These are phyloP conservation scores for Trichodelitschia bisporula DNA, from an alignment of 495 filamentous ascomycete species.

Conservation along the genomic window DNA sequence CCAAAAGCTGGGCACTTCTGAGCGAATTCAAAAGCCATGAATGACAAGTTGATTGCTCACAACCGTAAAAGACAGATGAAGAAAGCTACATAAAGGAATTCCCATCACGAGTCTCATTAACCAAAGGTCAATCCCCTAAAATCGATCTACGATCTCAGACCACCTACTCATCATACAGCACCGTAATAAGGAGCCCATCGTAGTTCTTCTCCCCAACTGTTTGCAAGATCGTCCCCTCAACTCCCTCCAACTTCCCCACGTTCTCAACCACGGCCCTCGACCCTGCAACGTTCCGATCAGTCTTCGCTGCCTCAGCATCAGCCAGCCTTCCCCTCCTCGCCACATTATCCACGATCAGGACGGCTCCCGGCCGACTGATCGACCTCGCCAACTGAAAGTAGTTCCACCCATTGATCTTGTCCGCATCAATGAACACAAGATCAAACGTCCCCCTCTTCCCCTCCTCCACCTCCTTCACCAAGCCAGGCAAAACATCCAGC, in stretches of 20 bases:
- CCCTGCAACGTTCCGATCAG: slow-evolving; percentile 7
- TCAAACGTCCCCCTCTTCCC: slow-evolving; percentile 12
- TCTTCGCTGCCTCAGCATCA: slow-evolving; percentile 4
- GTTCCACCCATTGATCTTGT: slow-evolving; percentile 17
- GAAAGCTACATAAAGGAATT: too few relatives aligned
- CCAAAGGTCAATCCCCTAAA: too few relatives aligned
- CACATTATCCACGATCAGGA: slow-evolving; percentile 17
- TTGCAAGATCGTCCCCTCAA: slow-evolving; percentile 25
- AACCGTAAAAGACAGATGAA: too few relatives aligned
- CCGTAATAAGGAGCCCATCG: slow-evolving; percentile 23
- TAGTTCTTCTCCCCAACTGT: slow-evolving; percentile 26
- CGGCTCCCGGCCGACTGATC: slow-evolving; percentile 7
- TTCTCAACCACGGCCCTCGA: slow-evolving; percentile 17
- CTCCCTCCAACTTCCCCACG: slow-evolving; percentile 19
- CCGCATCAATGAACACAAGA: slow-evolving; percentile 17
- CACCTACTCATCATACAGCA: too few relatives aligned
- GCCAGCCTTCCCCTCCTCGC: slow-evolving; percentile 13
- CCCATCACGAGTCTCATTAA: too few relatives aligned
- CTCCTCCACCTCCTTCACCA: slow-evolving; percentile 11
- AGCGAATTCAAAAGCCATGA: too few relatives aligned
- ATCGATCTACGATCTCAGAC: too few relatives aligned
- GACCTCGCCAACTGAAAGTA: slow-evolving; percentile 11
- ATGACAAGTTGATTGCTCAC: too few relatives aligned
- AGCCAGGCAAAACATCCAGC: slow-evolving; percentile 12
- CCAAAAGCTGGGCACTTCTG: too few relatives aligned